Base-by-base conservation (phyloP, 305 asterid genomes). In the Fraxinus albicans region DNA sequence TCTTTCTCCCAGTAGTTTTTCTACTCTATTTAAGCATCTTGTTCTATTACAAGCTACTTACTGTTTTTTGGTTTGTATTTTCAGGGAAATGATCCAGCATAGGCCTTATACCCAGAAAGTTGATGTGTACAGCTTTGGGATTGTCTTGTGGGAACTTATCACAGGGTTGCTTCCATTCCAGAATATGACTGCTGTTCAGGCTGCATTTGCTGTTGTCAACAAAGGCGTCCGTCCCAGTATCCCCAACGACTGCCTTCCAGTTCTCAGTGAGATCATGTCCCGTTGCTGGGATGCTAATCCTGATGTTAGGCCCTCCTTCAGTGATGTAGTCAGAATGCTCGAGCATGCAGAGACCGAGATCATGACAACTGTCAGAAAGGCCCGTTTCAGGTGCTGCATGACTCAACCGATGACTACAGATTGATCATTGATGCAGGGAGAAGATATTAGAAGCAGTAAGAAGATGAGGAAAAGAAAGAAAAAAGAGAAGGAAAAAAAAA, bases 321-420 rank as follows among this genome's bases (percentile, higher is more conserved):
- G 91, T 35, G 93, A 90, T 86, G 97, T 96, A 47, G 98, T 96
- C 44, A 88, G 88, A 83, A 93, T 96, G 99, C 97, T 96, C 0
- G 99, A 96, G 88, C 92, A 90, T 84, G 98, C 99, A 0, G 98
- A 96, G 89, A 92, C 86, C 0, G 98, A 96, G 92, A 90, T 96
- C 76, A 85, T 96, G 98, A 93, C 97, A 0, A 93, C 89, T 0
- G 98, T 92, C 78, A 88, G 98, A 77, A 96, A 93, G 86, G 99
- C 99, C 15, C 98, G 99, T 83, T 96, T 96, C 95, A 91, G 99
- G 92, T 96, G 99, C 96, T 96, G 99, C 90, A 88, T 94, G 78
- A 93, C 91, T 79, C 95, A 88, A 70, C 99, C 99, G 1, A 96
- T 92, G 95, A 96, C 98, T 78, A 89, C 85, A 36, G 98, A 96